Conservation (phyloP, 208 protist genomes). For the Pavlovales sp. region DNA sequence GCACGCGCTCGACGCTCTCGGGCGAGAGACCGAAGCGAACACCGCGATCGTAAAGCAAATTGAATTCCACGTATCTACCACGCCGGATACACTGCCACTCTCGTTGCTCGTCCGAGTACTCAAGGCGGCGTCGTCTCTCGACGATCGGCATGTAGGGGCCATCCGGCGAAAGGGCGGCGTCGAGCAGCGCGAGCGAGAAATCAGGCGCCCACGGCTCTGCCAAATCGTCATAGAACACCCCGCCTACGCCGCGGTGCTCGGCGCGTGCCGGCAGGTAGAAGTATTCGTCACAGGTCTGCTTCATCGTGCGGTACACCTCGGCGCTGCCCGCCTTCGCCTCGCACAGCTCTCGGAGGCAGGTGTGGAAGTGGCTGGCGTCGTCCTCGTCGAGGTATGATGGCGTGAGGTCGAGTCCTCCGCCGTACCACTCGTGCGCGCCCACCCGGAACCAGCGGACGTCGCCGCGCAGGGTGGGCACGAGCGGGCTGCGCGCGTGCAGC, state of each 20-base stretch:
- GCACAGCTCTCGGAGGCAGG: background rate
- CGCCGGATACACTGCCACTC: slow-evolving; percentile 48
- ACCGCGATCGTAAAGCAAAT: slow-evolving; percentile 53
- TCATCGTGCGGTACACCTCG: background rate
- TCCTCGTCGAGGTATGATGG: slow-evolving; percentile 3
- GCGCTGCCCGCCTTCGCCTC: background rate
- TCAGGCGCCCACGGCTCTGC: background rate
- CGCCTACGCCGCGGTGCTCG: slow-evolving; percentile 35
- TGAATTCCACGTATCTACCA: slow-evolving; percentile 52
- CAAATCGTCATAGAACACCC: slow-evolving; percentile 24
- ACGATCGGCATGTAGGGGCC: slow-evolving; percentile 35
- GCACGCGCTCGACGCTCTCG: slow-evolving; percentile 29
- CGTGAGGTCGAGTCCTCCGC: slow-evolving; percentile 31
- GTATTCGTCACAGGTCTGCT: slow-evolving; percentile 24
- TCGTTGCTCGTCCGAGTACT: slow-evolving; percentile 1
- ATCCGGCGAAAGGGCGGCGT: background rate
- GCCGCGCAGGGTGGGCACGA: slow-evolving; percentile 26
- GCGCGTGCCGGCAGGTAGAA: slow-evolving; percentile 14
- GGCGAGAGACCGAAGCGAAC: slow-evolving; percentile 31
- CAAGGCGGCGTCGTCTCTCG: background rate
- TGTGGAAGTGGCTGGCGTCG: slow-evolving; percentile 6
- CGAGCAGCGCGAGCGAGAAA: background rate
- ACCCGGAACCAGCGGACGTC: slow-evolving; percentile 7
- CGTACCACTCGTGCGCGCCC: slow-evolving; percentile 13
- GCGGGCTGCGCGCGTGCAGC: slow-evolving; percentile 15